Conservation (phyloP, 768 basidiomycete species). For the Leccinellum luteum region DNA sequence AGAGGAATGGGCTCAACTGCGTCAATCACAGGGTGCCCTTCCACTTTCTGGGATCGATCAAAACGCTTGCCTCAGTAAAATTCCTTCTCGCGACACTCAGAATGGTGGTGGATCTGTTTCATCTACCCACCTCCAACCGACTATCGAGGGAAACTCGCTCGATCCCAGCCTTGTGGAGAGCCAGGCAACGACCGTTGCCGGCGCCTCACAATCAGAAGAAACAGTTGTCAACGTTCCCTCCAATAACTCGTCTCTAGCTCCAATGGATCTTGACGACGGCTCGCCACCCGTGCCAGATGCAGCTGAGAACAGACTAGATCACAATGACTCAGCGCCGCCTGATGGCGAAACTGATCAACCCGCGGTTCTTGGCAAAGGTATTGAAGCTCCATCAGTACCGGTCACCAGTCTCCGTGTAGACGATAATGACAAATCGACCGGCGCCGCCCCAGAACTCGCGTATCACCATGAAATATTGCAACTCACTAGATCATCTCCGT, state of each 20-base stretch:
- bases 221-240: not conserved
- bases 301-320: not conserved
- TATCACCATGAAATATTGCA: not conserved
- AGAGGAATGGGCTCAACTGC: constrained; percentile 31
- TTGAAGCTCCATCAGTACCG: not conserved
- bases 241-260: not conserved
- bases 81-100: not conserved
- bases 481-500: not conserved
- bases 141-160: not conserved
- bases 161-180: not conserved
- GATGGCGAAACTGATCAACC: constrained; percentile 2
- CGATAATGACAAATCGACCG: not conserved
- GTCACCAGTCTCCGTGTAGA: not conserved
- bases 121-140: not conserved
- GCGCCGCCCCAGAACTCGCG: not conserved
- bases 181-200: not conserved
- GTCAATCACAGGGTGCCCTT: constrained; percentile 26
- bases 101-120: not conserved
- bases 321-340: not conserved
- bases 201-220: constrained; percentile 6
- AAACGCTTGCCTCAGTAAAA: not conserved
- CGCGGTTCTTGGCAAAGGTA: not conserved
- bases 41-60: constrained; percentile 10
- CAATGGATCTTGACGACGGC: not conserved
- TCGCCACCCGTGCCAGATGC: not conserved